A percentile compares a stretch with the other conserved stretches of the same genome.
These are phyloP conservation scores for Stereum hirsutum DNA, from an alignment of 1,284 basidiomycete species.

Conservation along the genomic window DNA sequence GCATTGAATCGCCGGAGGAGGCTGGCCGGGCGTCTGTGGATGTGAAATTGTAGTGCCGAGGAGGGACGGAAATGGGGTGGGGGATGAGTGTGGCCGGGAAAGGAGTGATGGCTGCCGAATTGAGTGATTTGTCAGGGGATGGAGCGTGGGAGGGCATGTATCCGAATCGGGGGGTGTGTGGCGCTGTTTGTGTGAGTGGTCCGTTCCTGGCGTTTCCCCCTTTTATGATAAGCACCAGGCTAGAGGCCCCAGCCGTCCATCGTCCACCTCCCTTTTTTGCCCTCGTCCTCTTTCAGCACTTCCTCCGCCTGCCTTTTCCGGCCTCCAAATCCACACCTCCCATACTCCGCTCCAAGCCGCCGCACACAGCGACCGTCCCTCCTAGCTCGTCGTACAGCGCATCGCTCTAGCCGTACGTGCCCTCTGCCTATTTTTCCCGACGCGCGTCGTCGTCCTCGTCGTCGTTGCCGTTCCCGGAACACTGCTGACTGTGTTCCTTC, in stretches of 20 bases:
- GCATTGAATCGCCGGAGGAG: too few species aligned
- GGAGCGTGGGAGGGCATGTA: conserved; percentile 13
- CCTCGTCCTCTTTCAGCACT: too few species aligned
- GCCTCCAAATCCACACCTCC: conserved; percentile 6
- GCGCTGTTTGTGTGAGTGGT: conserved; percentile 14
- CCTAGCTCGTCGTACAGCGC: too few species aligned
- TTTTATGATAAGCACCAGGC: too few species aligned
- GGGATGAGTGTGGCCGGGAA: neutral
- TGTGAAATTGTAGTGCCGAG: neutral
- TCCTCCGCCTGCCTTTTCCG: conserved; percentile 17
- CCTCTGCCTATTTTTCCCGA: conserved; percentile 9
- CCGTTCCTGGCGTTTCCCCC: conserved; percentile 11
- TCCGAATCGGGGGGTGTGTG: conserved; percentile 9
- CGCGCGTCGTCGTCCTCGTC: conserved; percentile 34
- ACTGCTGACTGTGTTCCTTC: conserved; percentile 15
- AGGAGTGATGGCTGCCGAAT: neutral
- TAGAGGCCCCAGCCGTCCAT: too few species aligned
- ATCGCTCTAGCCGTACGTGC: too few species aligned
- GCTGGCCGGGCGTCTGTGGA: too few species aligned
- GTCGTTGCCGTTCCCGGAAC: conserved; percentile 15
- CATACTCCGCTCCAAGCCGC: conserved; percentile 8
- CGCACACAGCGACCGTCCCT: neutral
- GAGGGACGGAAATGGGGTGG: neutral
- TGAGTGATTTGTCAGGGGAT: too few species aligned
- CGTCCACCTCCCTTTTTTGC: conserved; percentile 14